Base-by-base conservation (phyloP, 768 basidiomycete genomes). In the Serpula lacrymans region DNA sequence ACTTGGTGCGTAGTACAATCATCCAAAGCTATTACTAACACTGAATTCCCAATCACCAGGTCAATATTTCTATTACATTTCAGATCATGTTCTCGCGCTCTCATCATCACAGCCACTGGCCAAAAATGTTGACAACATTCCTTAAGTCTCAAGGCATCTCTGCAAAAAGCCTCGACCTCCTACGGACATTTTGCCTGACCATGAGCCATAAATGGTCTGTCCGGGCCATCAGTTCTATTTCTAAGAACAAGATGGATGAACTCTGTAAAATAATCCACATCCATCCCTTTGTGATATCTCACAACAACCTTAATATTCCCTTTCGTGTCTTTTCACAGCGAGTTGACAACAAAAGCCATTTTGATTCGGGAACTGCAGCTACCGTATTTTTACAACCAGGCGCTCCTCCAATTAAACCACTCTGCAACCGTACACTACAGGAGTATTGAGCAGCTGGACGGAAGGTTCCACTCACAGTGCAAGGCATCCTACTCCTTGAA, bases 201-300 rank as follows among this genome's bases (percentile, higher is more conserved):
- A 69, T 71, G 68, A 68, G 64, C 40, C 63, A 68, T 44, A 63
- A 63, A 34, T 69, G 67, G 66, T 54, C 62, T 2, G 41, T 47
- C 8, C 21, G 6, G 7, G 16, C 25, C 1, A 17, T 47, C 9
- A 28, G 16, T 3, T 53, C 41, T 0, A 46, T 44, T 1, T 49
- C 34, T 1, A 2, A 17, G 10, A 40, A 42, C 10, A 24, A 35
- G 14, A 34, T 49, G 20, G 12, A 33, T 21, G 28, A 13, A 13
- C 34, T 49, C 1, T 17, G 12, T 12, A 21, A 39, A 9, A n/a
- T 14, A 13, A 34, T 68, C 10, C 37, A 60, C 3, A 11, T 11
- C 0, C 56, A 42, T 43, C 59, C 62, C 1, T 69, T 58, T 55
- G n/a, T 57, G 8, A 41, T 61, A 5, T 55, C 62, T 0, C 55